Percentiles rank a stretch among this genome's conserved stretches.
These are phyloP conservation scores for Themeda triandra DNA, from an alignment of 176 grass and related monocot genomes.

Conservation along the genomic window DNA sequence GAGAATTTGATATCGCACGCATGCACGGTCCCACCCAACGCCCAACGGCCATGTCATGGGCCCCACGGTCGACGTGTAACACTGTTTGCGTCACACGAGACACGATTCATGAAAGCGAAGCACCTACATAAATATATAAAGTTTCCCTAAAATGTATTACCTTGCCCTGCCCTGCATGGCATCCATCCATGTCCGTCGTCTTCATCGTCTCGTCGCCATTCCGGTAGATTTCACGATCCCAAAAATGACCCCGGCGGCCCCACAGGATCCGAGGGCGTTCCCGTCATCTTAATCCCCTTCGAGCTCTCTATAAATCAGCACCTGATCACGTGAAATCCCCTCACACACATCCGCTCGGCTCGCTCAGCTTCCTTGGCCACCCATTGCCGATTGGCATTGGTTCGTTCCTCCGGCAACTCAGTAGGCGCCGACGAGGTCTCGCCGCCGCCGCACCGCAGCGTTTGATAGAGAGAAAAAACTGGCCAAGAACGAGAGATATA, in stretches of 20 bases:
- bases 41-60: not conserved
- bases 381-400: not conserved
- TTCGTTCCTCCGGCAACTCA: not conserved
- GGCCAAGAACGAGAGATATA: not conserved
- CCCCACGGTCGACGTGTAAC: not conserved
- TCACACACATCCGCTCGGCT: too few relatives aligned
- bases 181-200: not conserved
- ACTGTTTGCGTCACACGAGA: not conserved
- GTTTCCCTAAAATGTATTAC: too few relatives aligned
- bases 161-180: not conserved
- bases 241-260: not conserved
- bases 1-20: too few relatives aligned
- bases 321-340: conserved; percentile 2
- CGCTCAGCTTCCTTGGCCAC: not conserved
- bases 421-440: not conserved
- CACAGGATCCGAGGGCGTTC: not conserved
- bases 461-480: not conserved
- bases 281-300: not conserved
- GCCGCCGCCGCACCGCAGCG: not conserved
- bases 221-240: not conserved
- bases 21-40: not conserved
- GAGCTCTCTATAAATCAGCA: conserved; percentile 22
- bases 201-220: not conserved
- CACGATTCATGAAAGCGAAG: not conserved
- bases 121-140: not conserved